Evolutionary conservation across 176 grass and related monocot species (phyloP), one percentile per base, ranked within the genome.

Genomic region (Eleusine indica): DNA sequence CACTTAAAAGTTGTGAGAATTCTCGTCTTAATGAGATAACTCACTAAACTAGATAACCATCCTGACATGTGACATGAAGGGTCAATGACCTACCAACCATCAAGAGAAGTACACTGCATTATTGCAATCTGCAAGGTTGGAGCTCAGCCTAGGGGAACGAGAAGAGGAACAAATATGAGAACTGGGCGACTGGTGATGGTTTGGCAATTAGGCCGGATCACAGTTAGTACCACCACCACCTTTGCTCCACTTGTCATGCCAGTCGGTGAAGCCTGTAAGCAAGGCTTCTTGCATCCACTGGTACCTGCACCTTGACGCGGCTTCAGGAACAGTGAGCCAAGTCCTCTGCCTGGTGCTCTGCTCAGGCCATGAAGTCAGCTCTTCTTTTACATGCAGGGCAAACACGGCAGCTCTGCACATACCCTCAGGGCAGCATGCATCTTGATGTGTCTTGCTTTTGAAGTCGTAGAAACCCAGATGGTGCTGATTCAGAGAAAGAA

Each of bases 391-490:
- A 64, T 88, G 91, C 78, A 99, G 76, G 2, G 97, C 97, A 72
- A 99, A 99, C 56, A 99, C 85, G 2, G 93, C 90, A 2, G 93
- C 97, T 88, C 92, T 99, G 68, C 97, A 99, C 68, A 92, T 87
- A 56, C 97, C 93, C 72, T 99, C 93, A 0, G 97, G 97, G 73
- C 97, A 92, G 84, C 94, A 99, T 5, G 86, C 91, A 70, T 99
- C 91, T 75, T 96, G 97, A 77, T 94, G 91, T 16, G 89, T 96
- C 89, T 99, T 99, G 88, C 91, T 96, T 86, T 99, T 99, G 84
- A 99, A 99, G 80, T 92, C 80, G 14, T 99, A 96, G 49, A 78
- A 85, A 37, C 91, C 97, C 79, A 99, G 82, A 84, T 89, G 89
- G 85, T 90, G 84, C 93, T 97, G 88, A 25, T 22, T 49, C 83